Evolutionary conservation across 306 rosid species (phyloP), one percentile per base, ranked within the genome.

Genomic region (Glycine latifolia): DNA sequence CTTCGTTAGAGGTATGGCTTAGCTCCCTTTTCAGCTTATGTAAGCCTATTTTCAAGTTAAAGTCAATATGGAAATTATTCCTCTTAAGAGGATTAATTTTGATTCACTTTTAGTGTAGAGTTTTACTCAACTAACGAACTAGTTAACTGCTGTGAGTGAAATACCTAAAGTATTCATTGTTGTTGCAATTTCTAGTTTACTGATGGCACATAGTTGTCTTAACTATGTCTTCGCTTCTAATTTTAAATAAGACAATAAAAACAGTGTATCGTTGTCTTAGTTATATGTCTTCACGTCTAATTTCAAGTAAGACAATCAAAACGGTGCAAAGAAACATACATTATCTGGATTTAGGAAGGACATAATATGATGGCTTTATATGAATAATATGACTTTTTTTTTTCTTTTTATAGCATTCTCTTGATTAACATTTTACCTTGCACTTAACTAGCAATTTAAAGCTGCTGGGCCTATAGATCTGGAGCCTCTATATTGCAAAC

Each of bases 1-100:
- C 89, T 86, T 83, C 92, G 71, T 89, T 89, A 73, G 94, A 95
- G 99, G 99, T 95, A 90, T 78, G 78, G 39, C 54, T 66, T 43
- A 58, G 47, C 77, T 81, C 77, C 8, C 48, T 71, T 13, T 56
- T 39, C 82, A 49, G 39, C 66, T 48, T 39, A 58, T 35, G 41
- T 60, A 68, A 35, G 62, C 54, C 44, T 54, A 43, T 67, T 87
- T 67, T 65, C 59, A 60, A 16, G 65, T 67, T 61, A 44, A 59
- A 63, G 73, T 20, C 52, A 11, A 50, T 52, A 4, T 62, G 60
- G 46, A 75, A 65, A 48, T 41, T 26, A 20, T 61, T 78, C 73
- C 63, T 54, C 48, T 1, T 39, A 65, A 56, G 44, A 67, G 49
- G 74, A 69, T 59, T 76, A 82, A 39, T 60, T 39, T 76, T 70